These are phyloP conservation scores for Ceratobasidium theobromae DNA, from an alignment of 1,284 basidiomycete species.

Conservation along the genomic window DNA sequence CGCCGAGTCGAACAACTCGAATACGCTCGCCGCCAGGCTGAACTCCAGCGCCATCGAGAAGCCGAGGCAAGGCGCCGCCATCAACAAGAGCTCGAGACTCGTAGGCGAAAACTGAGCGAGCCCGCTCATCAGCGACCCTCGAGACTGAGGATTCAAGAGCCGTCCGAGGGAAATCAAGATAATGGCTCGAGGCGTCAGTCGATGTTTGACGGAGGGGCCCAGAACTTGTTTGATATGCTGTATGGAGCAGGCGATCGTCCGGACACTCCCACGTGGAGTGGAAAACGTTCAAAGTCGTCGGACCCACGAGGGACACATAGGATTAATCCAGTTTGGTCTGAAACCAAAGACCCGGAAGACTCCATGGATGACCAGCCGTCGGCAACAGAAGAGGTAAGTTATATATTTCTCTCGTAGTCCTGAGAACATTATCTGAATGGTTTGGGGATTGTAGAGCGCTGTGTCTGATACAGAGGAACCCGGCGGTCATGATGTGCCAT, in stretches of 20 bases:
- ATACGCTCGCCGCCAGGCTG: constrained; percentile 24
- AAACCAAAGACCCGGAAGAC: neutral
- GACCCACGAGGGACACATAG: neutral
- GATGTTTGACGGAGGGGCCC: constrained; percentile 19
- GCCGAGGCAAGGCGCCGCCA: neutral
- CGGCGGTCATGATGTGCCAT: neutral
- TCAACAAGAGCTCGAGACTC: constrained; percentile 10
- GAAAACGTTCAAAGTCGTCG: constrained; percentile 7
- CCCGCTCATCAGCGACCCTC: neutral
- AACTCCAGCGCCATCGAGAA: constrained; percentile 4
- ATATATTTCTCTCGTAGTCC: neutral
- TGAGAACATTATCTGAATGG: neutral
- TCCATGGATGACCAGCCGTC: neutral
- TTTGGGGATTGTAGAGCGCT: neutral
- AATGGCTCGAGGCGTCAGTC: neutral
- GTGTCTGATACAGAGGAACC: constrained; percentile 13
- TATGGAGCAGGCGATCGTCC: neutral
- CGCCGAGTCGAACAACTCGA: constrained; percentile 14
- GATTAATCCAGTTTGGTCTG: neutral
- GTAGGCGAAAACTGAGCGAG: constrained; percentile 10
- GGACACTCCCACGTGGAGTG: neutral
- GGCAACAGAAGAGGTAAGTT: constrained; percentile 1
- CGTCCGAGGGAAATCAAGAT: neutral
- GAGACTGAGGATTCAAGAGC: neutral
- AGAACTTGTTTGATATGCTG: constrained; percentile 11